These are phyloP conservation scores for Rubia balearica DNA, from an alignment of 305 asterid genomes.

Conservation along the genomic window DNA sequence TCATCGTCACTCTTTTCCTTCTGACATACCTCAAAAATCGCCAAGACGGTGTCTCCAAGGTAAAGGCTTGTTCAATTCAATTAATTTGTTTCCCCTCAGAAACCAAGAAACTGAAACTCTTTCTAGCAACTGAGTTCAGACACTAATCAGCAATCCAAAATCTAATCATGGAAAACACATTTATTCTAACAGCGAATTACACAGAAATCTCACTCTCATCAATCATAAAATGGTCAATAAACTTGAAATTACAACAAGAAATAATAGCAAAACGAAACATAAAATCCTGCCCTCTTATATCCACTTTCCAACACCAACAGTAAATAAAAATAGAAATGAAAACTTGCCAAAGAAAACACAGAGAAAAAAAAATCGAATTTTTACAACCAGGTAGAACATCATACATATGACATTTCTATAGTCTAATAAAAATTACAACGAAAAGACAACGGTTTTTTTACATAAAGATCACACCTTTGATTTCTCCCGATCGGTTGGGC, in stretches of 20 bases:
- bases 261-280: not conserved
- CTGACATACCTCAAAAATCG: not conserved
- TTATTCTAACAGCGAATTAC: not conserved
- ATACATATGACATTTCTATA: not conserved
- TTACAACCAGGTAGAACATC: not conserved
- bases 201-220: not conserved
- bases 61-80: too few species aligned
- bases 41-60: too few species aligned
- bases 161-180: not conserved
- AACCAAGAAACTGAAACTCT: too few species aligned
- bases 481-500: not conserved
- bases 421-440: not conserved
- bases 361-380: not conserved
- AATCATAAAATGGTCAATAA: not conserved
- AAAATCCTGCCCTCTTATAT: not conserved
- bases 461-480: constrained; percentile 6
- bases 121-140: not conserved
- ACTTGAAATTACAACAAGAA: not conserved
- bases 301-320: not conserved
- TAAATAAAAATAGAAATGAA: not conserved
- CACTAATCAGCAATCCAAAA: not conserved
- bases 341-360: not conserved
- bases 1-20: not conserved
- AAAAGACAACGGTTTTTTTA: not conserved
- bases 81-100: too few species aligned